Evolutionary conservation across 2,329 filamentous ascomycete species (phyloP), one percentile per base, ranked within the genome.

Genomic region (Escovopsis sp.): DNA sequence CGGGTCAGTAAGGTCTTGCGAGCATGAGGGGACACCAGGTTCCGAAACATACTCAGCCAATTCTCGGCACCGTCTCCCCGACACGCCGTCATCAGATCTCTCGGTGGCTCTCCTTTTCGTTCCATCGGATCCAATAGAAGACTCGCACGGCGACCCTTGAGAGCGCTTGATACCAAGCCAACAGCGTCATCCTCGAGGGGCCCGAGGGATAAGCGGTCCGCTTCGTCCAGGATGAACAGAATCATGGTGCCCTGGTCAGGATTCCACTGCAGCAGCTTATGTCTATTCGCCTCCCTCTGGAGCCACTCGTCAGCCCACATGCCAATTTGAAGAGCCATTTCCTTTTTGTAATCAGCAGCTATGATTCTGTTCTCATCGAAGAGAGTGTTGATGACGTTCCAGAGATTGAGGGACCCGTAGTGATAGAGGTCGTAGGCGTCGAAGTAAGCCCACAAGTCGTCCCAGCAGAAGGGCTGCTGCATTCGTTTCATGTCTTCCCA

Each of bases 381-480:
- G 2, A 71, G 50, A 8, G 60, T 57, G 27, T 62, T 58, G 36
- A 70, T 48, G 30, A 72, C 57, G 24, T 64, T 65, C 62, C 63
- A 69, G 11, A 72, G 54, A 45, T 74, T 74, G 45, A 63, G 54
- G 0, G 63, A 64, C 7, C 70, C 70, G 11, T 62, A 56, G 31
- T 58, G 38, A 51, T 68, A 73, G 25, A 74, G 54, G 39, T 73
- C 70, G 9, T 52, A 44, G 1, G 61, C 58, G 46, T 73, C 70
- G 38, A 68, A 74, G 47, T 66, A 72, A 2, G 53, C 48, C 55
- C 65, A 71, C 16, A 73, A 52, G 24, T 67, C 62, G 31, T 60
- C 57, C 53, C 60, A 67, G 45, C 42, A 53, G 25, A 51, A 13
- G 2, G 55, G 58, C 15, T 51, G 36, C 15, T 41, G 45, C 53